Base-by-base conservation (phyloP, 768 basidiomycete species). In the Neoboletus magnificus region DNA sequence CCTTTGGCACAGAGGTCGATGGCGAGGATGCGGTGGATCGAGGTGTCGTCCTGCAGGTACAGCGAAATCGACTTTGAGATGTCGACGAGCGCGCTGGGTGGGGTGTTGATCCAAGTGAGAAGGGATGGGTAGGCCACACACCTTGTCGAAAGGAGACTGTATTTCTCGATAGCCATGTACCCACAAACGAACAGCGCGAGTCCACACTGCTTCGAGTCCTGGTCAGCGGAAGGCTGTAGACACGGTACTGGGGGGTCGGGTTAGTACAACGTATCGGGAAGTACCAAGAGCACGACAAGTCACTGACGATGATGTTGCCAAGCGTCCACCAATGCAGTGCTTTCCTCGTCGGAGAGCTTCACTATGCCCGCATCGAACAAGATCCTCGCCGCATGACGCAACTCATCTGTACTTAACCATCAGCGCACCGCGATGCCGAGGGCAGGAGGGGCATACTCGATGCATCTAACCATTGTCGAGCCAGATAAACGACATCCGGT, bases 1-100 rank as follows among this genome's bases (percentile, higher is more conserved):
- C 96, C 96, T 43, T 90, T 85, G 2, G 90, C 87, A 62, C 91
- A 93, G 11, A 98, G 77, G 64, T 98, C 96, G 59, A 97, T 86
- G 0, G 91, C 93, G 13, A 94, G 76, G 4, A 83, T 76, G 8
- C 87, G 77, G 67, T 90, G 82, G 1, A 76, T 76, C 0, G 85
- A 84, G 8, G 78, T 74, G 47, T 88, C 85, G 55, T 91, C 86
- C 51, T 91, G 81, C 13, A 99, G 77, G 63, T 88, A 94, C 10
- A 86, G 61, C 1, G 81, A 77, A 52, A 98, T 82, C 0, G 93
- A 96, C 64, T 87, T 87, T 1, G 95, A 86, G 49, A 93, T 85
- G 59, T 95, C 89, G 23, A 83, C 87, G 20, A 99, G 78, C 1
- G 85, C 79, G 53, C 93, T 96, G 60, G 1, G 41, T 45, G 41